Evolutionary conservation across 768 basidiomycete species (phyloP), one percentile per base, ranked within the genome.

Genomic region (Sutorius australiensis): DNA sequence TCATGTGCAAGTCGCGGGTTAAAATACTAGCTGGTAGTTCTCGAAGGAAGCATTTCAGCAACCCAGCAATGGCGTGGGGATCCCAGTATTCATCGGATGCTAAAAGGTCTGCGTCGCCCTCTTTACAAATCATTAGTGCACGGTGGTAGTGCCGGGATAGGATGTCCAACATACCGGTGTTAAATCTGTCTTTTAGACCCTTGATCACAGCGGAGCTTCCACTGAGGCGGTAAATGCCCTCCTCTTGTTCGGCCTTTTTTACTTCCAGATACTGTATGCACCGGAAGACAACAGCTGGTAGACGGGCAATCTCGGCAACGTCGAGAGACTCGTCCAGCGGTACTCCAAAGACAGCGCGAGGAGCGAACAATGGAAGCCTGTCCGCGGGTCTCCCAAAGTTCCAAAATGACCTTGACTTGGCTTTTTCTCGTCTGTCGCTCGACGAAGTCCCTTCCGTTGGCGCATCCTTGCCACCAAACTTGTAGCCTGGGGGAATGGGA

Each of bases 121-220:
- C 97, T 94, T 62, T 42, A 65, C 40, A 41, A 45, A 46, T 53
- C 53, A 40, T 52, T 21, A 52, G 46, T 39, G 44, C 24, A 32
- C 34, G n/a, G 47, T 58, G 36, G 12, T 58, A 38, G 12, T 49
- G 17, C 54, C 38, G 56, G 49, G 33, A 40, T 11, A 30, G 34
- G 38, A 40, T 27, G 38, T 3, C 12, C 13, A 28, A 73, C 84
- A 57, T 61, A 92, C 93, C 92, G 56, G 75, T 68, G 66, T 99
- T 98, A 74, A 98, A 99, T 54, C 86, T 82, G 66, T 98, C 97
- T 65, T 88, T 92, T 40, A 99, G 76, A 47, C 76, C 82, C 75
- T 97, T 97, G 75, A 98, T 94, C 52, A 95, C 93, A 32, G 93
- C 89, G 57, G 92, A 91, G 68, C 92, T 94, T 21, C 95, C 95